phyloP scores from a whole-genome alignment of 345 rosid species.

The Gossypium thurberi region DNA sequence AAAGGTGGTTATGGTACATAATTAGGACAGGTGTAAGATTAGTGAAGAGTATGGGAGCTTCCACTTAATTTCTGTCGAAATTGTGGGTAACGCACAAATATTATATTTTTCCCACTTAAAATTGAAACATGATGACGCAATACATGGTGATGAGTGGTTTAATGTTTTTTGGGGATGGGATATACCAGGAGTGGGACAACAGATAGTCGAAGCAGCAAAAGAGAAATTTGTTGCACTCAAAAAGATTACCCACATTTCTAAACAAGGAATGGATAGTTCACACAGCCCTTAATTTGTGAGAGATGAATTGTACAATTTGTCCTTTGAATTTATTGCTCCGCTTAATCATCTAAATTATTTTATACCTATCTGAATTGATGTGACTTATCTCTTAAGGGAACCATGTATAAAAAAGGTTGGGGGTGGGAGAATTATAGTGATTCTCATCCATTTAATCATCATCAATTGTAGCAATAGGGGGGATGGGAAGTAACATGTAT shows the following conservation, averaged over 20 bases:
- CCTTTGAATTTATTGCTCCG: neutral
- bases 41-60: slow-evolving; percentile 10
- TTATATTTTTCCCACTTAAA: neutral
- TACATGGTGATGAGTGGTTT: neutral
- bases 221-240: neutral
- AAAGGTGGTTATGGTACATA: neutral
- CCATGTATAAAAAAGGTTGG: too few relatives aligned
- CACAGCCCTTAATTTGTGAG: neutral
- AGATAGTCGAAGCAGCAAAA: neutral
- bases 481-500: too few relatives aligned
- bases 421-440: neutral
- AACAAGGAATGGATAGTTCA: neutral
- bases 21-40: neutral
- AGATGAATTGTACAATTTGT: neutral
- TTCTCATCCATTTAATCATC: neutral
- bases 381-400: neutral
- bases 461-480: too few relatives aligned
- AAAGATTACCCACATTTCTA: neutral
- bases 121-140: slow-evolving; percentile 6
- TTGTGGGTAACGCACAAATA: neutral
- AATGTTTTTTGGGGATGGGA: neutral
- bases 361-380: neutral
- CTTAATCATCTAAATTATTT: neutral
- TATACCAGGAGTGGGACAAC: slow-evolving; percentile 4
- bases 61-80: neutral